Evolutionary conservation across 2,329 filamentous ascomycete species (phyloP), one percentile per base, ranked within the genome.

Genomic region (Xylariales sp.): DNA sequence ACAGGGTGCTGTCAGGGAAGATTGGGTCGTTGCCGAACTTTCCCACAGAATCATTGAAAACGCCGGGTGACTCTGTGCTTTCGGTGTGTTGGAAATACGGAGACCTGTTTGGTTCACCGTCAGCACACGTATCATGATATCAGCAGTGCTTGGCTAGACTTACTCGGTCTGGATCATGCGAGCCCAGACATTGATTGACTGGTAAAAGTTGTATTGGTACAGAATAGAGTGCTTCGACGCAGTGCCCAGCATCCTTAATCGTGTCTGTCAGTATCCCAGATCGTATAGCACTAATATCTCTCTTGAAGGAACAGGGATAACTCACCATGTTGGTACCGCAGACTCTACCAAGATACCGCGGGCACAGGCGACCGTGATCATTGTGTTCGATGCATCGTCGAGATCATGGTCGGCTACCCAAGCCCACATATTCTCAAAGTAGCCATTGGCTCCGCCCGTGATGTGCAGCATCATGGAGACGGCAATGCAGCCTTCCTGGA

Each of bases 321-420:
- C 80, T 80, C 29, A 31, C 29, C 29, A 31, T 9, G 29, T 31
- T 14, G 29, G 8, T 7, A 12, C 29, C 7, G 8, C 7, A 9
- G 29, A 31, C n/a, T 31, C 29, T 14, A 9, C n/a, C 8, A 31
- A 15, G 8, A 31, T 31, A 9, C 29, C 29, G n/a, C 29, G 29
- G n/a, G 8, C 29, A 10, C 8, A 12, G n/a, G 8, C 8, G n/a
- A 31, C 29, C 29, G 29, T 31, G 8, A 14, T 15, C 8, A 10
- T 14, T 12, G 29, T 14, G 16, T 31, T 31, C 29, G 7, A 7
- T 8, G 29, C 8, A 14, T 31, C n/a, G n/a, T 31, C 29, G 8
- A 31, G n/a, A 27, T 51, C 84, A 70, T 86, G 82, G 57, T 87
- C 83, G 2, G 82, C 74, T 15, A 78, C 74, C 82, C 82, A 86